Conservation (phyloP, 2,329 filamentous ascomycete species). For the Fusarium hostae region DNA sequence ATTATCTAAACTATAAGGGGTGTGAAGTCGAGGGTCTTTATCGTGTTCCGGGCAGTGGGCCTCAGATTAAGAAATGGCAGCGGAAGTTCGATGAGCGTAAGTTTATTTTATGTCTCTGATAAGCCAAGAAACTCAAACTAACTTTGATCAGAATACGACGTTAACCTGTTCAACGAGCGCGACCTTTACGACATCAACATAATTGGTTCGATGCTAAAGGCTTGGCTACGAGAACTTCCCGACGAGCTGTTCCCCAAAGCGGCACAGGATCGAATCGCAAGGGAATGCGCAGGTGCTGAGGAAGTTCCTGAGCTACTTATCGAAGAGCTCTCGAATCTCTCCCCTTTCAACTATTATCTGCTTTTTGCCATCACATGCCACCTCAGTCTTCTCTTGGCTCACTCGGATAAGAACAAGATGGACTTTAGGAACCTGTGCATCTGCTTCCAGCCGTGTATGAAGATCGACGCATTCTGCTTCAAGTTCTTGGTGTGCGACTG, state of each 20-base stretch:
- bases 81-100: slow-evolving; percentile 86
- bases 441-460: slow-evolving; percentile 97
- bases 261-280: slow-evolving; percentile 81
- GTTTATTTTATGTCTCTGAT: slow-evolving; percentile 29
- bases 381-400: slow-evolving; percentile 88
- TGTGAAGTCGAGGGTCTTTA: slow-evolving; percentile 95
- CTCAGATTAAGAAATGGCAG: slow-evolving; percentile 94
- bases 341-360: slow-evolving; percentile 97
- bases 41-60: slow-evolving; percentile 88
- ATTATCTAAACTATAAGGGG: slow-evolving; percentile 94
- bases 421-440: slow-evolving; percentile 95
- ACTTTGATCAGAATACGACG: slow-evolving; percentile 74
- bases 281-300: slow-evolving; percentile 81
- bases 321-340: slow-evolving; percentile 92
- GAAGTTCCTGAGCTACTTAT: slow-evolving; percentile 86
- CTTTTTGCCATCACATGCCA: slow-evolving; percentile 98
- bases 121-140: background rate
- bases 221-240: slow-evolving; percentile 93
- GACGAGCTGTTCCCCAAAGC: slow-evolving; percentile 92
- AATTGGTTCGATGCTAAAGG: slow-evolving; percentile 94
- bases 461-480: slow-evolving; percentile 95
- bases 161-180: slow-evolving; percentile 87
- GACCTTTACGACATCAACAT: slow-evolving; percentile 97
- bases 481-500: slow-evolving; percentile 95
- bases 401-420: slow-evolving; percentile 98